phyloP scores from a whole-genome alignment of 2,329 filamentous ascomycete species.

The Fulvia fulva region DNA sequence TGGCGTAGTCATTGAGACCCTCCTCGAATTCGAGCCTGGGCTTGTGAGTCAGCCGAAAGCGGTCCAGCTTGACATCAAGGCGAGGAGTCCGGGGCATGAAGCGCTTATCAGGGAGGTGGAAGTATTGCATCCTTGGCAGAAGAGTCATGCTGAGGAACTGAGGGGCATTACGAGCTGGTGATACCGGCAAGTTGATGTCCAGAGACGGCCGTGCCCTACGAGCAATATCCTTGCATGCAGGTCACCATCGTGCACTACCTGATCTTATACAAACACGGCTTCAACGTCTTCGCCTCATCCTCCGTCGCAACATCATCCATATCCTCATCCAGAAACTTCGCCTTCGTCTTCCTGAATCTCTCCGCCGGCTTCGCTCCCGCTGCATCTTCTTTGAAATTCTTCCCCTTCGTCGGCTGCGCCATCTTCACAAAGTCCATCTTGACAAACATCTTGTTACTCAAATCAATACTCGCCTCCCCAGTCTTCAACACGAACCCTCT shows the following conservation, averaged over 20 bases:
- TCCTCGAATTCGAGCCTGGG: background rate
- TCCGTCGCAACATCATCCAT: slow-evolving; percentile 55
- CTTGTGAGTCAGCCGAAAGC: background rate
- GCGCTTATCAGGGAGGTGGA: background rate
- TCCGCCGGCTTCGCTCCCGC: slow-evolving; percentile 33
- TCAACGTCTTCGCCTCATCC: slow-evolving; percentile 68
- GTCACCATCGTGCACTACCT: too few relatives aligned
- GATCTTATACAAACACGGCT: slow-evolving; percentile 95
- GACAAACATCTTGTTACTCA: slow-evolving; percentile 97
- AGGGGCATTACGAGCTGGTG: background rate
- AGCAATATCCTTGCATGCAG: background rate
- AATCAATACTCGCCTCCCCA: slow-evolving; percentile 63
- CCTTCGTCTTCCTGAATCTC: slow-evolving; percentile 39
- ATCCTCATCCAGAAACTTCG: slow-evolving; percentile 58
- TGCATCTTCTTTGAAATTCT: slow-evolving; percentile 54
- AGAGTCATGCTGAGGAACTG: background rate
- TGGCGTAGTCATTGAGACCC: slow-evolving; percentile 8
- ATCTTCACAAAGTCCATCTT: slow-evolving; percentile 92
- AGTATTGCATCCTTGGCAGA: background rate
- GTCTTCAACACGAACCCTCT: slow-evolving; percentile 78
- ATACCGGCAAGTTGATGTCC: background rate
- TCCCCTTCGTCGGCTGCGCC: slow-evolving; percentile 69
- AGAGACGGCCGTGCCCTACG: background rate
- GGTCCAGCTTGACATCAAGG: background rate
- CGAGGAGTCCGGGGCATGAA: background rate